Base-by-base conservation (phyloP, 2,329 filamentous ascomycete species). In the Colletotrichum sidae region DNA sequence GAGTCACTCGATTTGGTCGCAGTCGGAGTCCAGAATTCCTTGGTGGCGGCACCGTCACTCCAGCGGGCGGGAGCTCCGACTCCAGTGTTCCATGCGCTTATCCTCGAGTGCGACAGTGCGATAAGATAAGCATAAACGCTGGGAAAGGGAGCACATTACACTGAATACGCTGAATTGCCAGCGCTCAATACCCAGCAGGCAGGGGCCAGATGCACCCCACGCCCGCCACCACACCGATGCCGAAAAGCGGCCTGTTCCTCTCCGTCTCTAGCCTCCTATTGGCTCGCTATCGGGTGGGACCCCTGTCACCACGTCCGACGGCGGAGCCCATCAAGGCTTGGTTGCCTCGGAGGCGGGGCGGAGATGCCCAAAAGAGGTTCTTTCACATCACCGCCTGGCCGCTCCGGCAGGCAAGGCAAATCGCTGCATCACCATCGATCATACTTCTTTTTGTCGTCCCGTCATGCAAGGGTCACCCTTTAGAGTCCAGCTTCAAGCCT, bases 351-450 rank as follows among this genome's bases (percentile, higher is more conserved):
- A 53, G 56, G 61, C 61, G 61, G 61, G 53, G 66, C 66, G 66
- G 66, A 66, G 62, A 57, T 62, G 57, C 66, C 66, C 62, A 66
- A 68, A 66, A 44, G 50, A 57, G 66, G 38, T 55, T 49, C 56
- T 39, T 54, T 37, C 12, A 33, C 33, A 35, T 46, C 42, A 44
- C 49, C 60, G 39, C 60, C 25, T 57, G 25, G 53, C 55, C 55
- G 49, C 47, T 42, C 56, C 61, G 61, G 61, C 61, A 64, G 56
- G 57, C 53, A 50, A 58, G 15, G 39, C 55, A 34, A 50, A 35
- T 15, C 37, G 8, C 25, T 6, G 6, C 15, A 33, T n/a, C 34
- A 38, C 15, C 46, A 35, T 12, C 49, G 37, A 8, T 11, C 34
- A 13, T 3, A 15, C 15, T 46, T 12, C 41, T 17, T 37, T 9